Evolutionary conservation across 768 basidiomycete species (phyloP).

Genomic region (Coprinopsis strossmayeri): DNA sequence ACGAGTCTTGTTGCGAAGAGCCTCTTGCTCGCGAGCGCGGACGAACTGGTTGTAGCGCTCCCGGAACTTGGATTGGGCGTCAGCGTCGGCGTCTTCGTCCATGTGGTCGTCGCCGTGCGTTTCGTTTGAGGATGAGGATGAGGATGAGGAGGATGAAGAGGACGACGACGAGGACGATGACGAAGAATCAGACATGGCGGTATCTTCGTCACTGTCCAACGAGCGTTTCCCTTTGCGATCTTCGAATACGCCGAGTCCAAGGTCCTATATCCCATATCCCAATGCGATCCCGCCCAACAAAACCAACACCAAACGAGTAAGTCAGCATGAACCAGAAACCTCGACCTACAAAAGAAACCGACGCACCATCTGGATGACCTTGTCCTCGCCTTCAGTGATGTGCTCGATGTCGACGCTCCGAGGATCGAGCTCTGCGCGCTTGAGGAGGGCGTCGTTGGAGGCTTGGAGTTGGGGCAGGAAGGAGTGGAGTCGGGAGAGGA

Average conservation of each 20-base stretch:
- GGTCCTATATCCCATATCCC: too few relatives aligned
- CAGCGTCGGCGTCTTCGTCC: background rate
- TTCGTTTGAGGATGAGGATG: background rate
- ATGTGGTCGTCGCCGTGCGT: background rate
- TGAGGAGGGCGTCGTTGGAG: slow-evolving; percentile 49
- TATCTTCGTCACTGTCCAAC: background rate
- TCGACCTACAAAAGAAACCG: too few relatives aligned
- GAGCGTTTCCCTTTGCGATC: slow-evolving; percentile 19
- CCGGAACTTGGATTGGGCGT: background rate
- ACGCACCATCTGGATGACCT: slow-evolving; percentile 56
- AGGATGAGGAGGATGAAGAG: background rate
- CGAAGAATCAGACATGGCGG: background rate
- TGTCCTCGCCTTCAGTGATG: slow-evolving; percentile 37
- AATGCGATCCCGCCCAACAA: too few relatives aligned
- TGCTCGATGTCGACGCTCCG: slow-evolving; percentile 67
- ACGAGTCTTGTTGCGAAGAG: too few relatives aligned
- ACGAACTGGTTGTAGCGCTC: background rate
- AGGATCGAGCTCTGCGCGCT: slow-evolving; percentile 41
- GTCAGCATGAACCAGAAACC: too few relatives aligned
- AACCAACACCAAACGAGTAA: too few relatives aligned
- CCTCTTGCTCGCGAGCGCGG: background rate
- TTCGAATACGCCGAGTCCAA: slow-evolving; percentile 60
- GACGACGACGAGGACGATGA: background rate
- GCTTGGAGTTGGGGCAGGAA: slow-evolving; percentile 65
- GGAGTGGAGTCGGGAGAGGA: slow-evolving; percentile 56